Conservation (phyloP, 495 filamentous ascomycete genomes). For the Parathielavia hyrcaniae region DNA sequence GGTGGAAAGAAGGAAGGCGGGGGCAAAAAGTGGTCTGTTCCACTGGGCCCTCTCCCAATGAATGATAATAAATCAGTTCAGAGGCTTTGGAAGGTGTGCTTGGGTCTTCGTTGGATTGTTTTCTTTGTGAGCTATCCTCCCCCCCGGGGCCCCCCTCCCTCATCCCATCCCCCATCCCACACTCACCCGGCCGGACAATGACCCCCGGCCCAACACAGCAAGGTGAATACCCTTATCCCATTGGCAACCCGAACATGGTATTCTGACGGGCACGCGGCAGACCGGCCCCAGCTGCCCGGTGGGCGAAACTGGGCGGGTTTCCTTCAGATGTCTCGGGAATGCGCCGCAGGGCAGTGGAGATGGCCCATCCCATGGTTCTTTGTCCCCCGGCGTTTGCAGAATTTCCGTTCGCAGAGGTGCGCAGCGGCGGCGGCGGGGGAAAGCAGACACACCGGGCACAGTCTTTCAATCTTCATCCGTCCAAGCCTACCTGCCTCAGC, state of each 20-base stretch:
- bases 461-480: neutral
- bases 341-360: constrained; percentile 28
- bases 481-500: constrained; percentile 21
- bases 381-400: constrained; percentile 39
- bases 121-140: constrained; percentile 38
- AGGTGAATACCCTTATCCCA: constrained; percentile 32
- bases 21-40: constrained; percentile 4
- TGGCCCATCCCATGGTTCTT: constrained; percentile 8
- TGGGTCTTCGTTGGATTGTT: constrained; percentile 34
- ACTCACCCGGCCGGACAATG: constrained; percentile 31
- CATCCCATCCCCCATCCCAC: constrained; percentile 25
- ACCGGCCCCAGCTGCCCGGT: constrained; percentile 2
- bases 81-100: constrained; percentile 14
- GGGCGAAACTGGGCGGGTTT: neutral
- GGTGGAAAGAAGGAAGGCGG: neutral
- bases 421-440: neutral
- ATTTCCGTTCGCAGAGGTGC: constrained; percentile 33
- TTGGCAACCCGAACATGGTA: constrained; percentile 19
- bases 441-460: no score
- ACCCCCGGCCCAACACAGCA: constrained; percentile 15
- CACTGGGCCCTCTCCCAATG: neutral
- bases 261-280: constrained; percentile 17
- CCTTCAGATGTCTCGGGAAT: constrained; percentile 41
- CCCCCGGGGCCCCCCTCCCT: no score
- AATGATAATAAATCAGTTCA: constrained; percentile 9